phyloP scores from a whole-genome alignment of 495 filamentous ascomycete genomes.

The Staphylotrichum tortipilum region DNA sequence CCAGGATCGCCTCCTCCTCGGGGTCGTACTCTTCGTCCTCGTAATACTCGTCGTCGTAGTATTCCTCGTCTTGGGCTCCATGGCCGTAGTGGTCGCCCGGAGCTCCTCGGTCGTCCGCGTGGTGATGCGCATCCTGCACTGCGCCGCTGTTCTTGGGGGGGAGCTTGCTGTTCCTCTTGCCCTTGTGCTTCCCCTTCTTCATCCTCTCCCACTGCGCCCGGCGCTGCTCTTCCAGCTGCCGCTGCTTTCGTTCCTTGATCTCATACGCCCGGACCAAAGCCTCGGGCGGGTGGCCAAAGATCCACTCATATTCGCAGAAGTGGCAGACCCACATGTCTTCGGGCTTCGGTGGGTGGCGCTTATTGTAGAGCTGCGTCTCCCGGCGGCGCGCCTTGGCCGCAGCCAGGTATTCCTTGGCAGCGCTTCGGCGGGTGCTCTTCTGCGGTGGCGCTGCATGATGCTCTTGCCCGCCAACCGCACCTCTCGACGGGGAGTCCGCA shows the following conservation, averaged over 20 bases:
- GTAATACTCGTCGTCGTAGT: constrained; percentile 33
- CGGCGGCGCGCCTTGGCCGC: constrained; percentile 33
- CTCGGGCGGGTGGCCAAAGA: constrained; percentile 72
- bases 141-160: constrained; percentile 48
- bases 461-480: not conserved
- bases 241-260: constrained; percentile 81
- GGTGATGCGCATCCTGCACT: constrained; percentile 15
- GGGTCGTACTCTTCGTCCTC: constrained; percentile 28
- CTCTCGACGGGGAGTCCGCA: constrained; percentile 10
- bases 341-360: constrained; percentile 60
- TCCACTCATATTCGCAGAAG: constrained; percentile 81
- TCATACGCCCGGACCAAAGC: constrained; percentile 89
- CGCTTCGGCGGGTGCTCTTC: constrained; percentile 16
- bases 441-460: constrained; percentile 4
- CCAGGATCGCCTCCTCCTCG: constrained; percentile 22
- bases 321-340: constrained; percentile 93
- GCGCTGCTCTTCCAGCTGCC: constrained; percentile 73
- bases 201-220: constrained; percentile 82
- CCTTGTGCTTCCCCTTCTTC: constrained; percentile 87
- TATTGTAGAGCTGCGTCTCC: constrained; percentile 49
- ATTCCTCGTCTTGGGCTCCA: constrained; percentile 25
- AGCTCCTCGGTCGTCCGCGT: constrained; percentile 17
- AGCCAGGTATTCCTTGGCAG: constrained; percentile 13
- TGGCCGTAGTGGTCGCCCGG: constrained; percentile 23
- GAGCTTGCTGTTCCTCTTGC: constrained; percentile 57